Base-by-base conservation (phyloP, 352 stramenopile species). In the Globisporangium nodosum region DNA sequence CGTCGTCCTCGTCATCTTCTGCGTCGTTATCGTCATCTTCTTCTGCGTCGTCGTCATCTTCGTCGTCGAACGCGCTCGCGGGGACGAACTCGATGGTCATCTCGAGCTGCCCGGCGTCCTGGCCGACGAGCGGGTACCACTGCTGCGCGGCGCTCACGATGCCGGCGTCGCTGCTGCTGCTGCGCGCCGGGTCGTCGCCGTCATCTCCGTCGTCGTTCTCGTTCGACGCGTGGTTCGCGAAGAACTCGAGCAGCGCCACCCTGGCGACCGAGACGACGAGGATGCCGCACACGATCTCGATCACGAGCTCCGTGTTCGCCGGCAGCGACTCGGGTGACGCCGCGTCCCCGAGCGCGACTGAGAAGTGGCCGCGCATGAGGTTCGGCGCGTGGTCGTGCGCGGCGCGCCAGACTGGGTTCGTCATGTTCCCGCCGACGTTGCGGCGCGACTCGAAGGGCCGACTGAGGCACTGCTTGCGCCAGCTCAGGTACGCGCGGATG, bases 201-300 rank as follows among this genome's bases (percentile, higher is more conserved):
- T 47, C 3, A 8, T 50, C 49, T 3, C 47, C 42, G 9, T 49
- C 37, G 20, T 13, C 51, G 30, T 37, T 46, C 3, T 49, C 31
- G 11, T 30, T 62, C 20, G 31, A 52, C 12, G 42, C 35, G 5
- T 59, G 65, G 1, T 52, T 60, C 18, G 68, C 53, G 31, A 76
- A 58, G 6, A 76, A 54, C 33, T 71, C 69, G 18, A 68, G 63
- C 7, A 84, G 30, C 3, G 58, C 56, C 50, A 88, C 64, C 46
- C 56, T 72, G 5, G 72, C 65, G 24, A 63, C 65, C 6, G 65
- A 68, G 5, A 88, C 74, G 15, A 81, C 57, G 3, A 73, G 56
- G n/a, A 80, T 71, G 1, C 72, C 78, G 40, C 78, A 88, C 15
- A 86, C 53, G 15, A 88, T 58, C 35, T 88, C 76, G 18, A 88